Base-by-base conservation (phyloP, 2,329 filamentous ascomycete species). In the Sclerotinia glacialis region DNA sequence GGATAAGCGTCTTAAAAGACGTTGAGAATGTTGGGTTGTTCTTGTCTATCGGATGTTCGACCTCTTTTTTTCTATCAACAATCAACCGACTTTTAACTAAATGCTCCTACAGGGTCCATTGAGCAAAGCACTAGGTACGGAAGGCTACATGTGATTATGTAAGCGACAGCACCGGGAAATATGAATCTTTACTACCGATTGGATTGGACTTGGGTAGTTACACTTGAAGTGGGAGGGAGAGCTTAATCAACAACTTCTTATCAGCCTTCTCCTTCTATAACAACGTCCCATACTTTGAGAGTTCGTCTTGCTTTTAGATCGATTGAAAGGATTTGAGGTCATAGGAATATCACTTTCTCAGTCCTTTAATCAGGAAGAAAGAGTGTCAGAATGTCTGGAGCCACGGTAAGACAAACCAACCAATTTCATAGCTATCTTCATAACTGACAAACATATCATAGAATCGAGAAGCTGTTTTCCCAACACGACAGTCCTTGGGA, bases 381-480 rank as follows among this genome's bases (percentile, higher is more conserved):
- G 42, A 9, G 52, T 49, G 47, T 71, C 74, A 79, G 74, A 70
- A 85, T 85, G 83, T 85, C 83, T 70, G 83, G 83, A 77, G 81
- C 82, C 74, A 80, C 75, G 75, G 83, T 85, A 76, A 71, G 72
- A 68, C 66, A 66, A 56, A 49, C 52, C 60, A 66, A 64, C 34
- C 67, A 67, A 31, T 64, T 47, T 23, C 68, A 66, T 66, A n/a
- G 52, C 53, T 37, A 59, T n/a, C 42, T 47, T 60, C 28, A n/a
- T 47, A 58, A 58, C 68, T 73, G 63, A 72, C 64, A 55, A 64
- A 72, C 64, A 55, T 69, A 69, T 68, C 75, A 66, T 78, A 97
- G 93, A 92, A 94, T 79, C 88, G 95, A 79, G 95, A 99, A 82
- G 86, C 93, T 76, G 94, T 99, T 81, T 99, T 99, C 81, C 92